Percentiles rank a stretch among this genome's conserved stretches.
phyloP scores from a whole-genome alignment of 1,139 yeast genomes.

The Candida glucosophila region DNA sequence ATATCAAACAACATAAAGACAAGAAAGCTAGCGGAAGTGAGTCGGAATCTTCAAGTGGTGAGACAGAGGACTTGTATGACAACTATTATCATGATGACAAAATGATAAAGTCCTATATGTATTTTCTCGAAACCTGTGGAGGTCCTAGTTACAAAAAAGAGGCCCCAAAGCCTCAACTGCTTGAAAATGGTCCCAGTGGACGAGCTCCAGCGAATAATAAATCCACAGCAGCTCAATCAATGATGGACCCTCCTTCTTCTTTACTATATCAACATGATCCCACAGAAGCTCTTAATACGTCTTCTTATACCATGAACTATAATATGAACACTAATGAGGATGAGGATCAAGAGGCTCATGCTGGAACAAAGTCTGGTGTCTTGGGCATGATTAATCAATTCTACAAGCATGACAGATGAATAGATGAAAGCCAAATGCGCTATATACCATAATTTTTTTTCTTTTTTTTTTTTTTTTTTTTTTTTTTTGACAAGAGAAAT shows the following conservation, averaged over 20 bases:
- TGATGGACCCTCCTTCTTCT: constrained; percentile 5
- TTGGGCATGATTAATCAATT: constrained; percentile 79
- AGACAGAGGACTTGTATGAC: constrained; percentile 21
- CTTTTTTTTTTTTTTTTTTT: no score
- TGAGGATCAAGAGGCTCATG: constrained; percentile 18
- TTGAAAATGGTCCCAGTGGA: neutral
- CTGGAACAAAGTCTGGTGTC: constrained; percentile 50
- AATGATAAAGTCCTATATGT: constrained; percentile 84
- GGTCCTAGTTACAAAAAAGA: constrained; percentile 5
- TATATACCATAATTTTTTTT: no score
- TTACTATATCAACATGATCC: constrained; percentile 3
- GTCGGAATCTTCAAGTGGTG: constrained; percentile 9
- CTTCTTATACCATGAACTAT: constrained; percentile 9
- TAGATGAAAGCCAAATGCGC: no score
- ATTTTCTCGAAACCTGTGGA: constrained; percentile 77
- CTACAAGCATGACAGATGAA: constrained; percentile 50
- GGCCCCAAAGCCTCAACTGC: constrained; percentile 1
- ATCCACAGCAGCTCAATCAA: constrained; percentile 3
- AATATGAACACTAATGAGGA: constrained; percentile 25
- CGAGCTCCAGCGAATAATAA: constrained; percentile 2
- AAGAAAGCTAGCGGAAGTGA: constrained; percentile 5
- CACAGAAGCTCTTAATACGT: constrained; percentile 1
- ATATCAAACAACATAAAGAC: constrained; percentile 5
- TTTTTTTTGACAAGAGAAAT: no score
- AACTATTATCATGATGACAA: constrained; percentile 60